These are phyloP conservation scores for Helicostylum pulchrum DNA, from an alignment of 192 early-diverging fungal genomes.

Conservation along the genomic window DNA sequence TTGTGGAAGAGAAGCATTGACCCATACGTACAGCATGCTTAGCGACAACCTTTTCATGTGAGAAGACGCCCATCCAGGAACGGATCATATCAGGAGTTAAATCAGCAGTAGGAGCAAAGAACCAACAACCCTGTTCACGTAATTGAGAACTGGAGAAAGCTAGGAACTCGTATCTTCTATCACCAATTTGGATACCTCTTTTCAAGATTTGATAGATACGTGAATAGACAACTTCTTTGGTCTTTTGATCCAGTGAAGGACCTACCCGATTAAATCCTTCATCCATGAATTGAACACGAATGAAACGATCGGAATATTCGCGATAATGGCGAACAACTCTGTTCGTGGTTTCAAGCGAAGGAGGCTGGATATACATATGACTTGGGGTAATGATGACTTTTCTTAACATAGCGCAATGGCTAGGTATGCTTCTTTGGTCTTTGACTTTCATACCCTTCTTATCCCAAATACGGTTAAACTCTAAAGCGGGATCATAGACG, in stretches of 20 bases:
- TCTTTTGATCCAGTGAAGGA: slow-evolving; percentile 20
- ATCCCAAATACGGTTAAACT: slow-evolving; percentile 23
- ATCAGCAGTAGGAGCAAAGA: slow-evolving; percentile 52
- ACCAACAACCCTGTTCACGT: slow-evolving; percentile 67
- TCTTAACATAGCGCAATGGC: slow-evolving; percentile 46
- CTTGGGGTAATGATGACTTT: slow-evolving; percentile 70
- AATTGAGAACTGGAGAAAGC: slow-evolving; percentile 64
- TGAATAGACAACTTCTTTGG: slow-evolving; percentile 44
- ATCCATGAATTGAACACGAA: slow-evolving; percentile 69
- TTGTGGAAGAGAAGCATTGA: slow-evolving; percentile 72
- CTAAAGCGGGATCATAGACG: slow-evolving; percentile 36
- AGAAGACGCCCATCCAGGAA: slow-evolving; percentile 71
- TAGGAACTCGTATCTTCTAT: slow-evolving; percentile 55
- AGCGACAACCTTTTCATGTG: slow-evolving; percentile 58
- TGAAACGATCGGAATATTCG: slow-evolving; percentile 50
- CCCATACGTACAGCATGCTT: slow-evolving; percentile 69
- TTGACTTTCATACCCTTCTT: slow-evolving; percentile 19
- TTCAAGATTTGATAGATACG: slow-evolving; percentile 46
- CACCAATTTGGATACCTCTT: slow-evolving; percentile 54
- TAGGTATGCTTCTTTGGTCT: slow-evolving; percentile 32
- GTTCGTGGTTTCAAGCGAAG: slow-evolving; percentile 68
- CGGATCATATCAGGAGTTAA: slow-evolving; percentile 53
- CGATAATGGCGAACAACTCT: slow-evolving; percentile 64
- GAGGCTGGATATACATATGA: slow-evolving; percentile 58
- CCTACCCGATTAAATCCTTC: slow-evolving; percentile 48